Evolutionary conservation across 805 yeast genomes (phyloP), one percentile per base, ranked within the genome.

Genomic region (Torulaspora maleeae): DNA sequence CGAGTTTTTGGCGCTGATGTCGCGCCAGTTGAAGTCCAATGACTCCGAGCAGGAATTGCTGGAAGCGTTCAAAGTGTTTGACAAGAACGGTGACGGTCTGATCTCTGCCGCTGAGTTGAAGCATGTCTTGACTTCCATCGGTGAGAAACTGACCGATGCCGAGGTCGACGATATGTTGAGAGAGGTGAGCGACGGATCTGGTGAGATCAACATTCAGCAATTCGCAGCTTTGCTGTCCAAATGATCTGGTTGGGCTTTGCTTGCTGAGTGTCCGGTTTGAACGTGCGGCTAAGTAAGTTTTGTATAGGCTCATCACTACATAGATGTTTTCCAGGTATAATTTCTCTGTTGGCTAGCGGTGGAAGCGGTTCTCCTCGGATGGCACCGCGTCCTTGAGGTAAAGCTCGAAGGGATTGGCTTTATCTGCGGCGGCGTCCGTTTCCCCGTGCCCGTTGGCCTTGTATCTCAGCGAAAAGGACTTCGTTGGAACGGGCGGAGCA

Each of bases 61-160:
- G 53, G 99, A 93, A 71, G 99, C 99, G 11, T 93, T 93, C 78
- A 91, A 90, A 72, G 99, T 93, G 32, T 93, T 93, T 64, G 99
- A 93, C 73, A 78, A 83, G 68, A 86, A 93, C 67, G 97, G 96
- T 49, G 96, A 93, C 67, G 99, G 99, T 54, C 86, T 86, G 69
- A 93, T 93, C 66, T 84, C 95, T 47, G 95, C 96, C 53, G 93
- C 96, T 49, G 99, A 93, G 72, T 79, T 93, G 66, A 83, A 95
- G 69, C 96, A 91, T 66, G 98, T 93, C 38, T 81, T 93, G 69
- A 93, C 98, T 39, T 87, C 97, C 7, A 93, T 93, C 66, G 99
- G 99, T 62, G 99, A 93, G 71, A 89, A 87, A 68, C 78, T 93
- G 59, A 82, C 95, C 15, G 99, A 93, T 59, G 95, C 91, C 44